Evolutionary conservation across 2,329 filamentous ascomycete species (phyloP).

Genomic region (Amauroascus niger): DNA sequence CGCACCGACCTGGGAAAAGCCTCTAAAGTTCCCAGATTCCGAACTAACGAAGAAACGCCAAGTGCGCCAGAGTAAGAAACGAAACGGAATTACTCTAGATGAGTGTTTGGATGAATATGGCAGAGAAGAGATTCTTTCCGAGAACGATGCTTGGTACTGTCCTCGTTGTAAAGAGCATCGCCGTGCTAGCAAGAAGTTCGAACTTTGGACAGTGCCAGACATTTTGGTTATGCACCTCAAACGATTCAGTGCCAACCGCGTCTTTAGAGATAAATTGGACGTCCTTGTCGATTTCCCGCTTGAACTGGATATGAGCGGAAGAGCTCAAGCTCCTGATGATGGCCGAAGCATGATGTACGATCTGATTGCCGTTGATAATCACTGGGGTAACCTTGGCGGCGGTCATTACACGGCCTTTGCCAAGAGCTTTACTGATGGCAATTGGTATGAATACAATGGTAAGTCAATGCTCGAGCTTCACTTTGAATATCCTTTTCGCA

Average conservation of each 20-base stretch:
- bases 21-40: constrained; percentile 48
- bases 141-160: constrained; percentile 97
- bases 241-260: constrained; percentile 78
- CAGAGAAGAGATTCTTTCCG: constrained; percentile 83
- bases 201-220: constrained; percentile 93
- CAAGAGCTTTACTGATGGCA: constrained; percentile 77
- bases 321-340: constrained; percentile 69
- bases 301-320: constrained; percentile 67
- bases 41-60: constrained; percentile 56
- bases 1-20: constrained; percentile 46
- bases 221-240: constrained; percentile 93
- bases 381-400: constrained; percentile 84
- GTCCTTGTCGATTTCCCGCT: constrained; percentile 85
- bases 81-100: constrained; percentile 70
- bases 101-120: constrained; percentile 93
- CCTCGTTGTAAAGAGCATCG: constrained; percentile 89
- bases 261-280: constrained; percentile 82
- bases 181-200: constrained; percentile 88
- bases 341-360: constrained; percentile 82
- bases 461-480: constrained; percentile 31
- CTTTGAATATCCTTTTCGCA: neutral
- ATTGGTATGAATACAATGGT: constrained; percentile 98
- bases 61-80: constrained; percentile 55
- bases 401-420: constrained; percentile 95
- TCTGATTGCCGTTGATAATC: constrained; percentile 89